A percentile compares a stretch with the other conserved stretches of the same genome.
Conservation (phyloP, 2,329 filamentous ascomycete genomes). For the Epichloe uncinata region DNA sequence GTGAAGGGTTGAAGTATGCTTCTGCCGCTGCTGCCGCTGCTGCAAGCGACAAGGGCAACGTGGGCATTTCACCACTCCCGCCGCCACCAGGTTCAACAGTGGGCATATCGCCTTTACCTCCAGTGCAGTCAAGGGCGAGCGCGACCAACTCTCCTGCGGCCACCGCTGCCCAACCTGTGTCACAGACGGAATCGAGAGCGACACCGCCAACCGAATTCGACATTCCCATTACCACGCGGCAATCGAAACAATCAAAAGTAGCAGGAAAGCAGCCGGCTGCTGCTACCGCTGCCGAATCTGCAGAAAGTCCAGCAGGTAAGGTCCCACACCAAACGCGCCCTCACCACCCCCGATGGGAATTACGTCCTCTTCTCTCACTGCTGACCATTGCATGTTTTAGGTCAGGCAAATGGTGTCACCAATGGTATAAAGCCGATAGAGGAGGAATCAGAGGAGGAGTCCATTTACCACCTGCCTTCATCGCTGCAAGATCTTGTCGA, state of each 20-base stretch:
- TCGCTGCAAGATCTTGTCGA: conserved; percentile 83
- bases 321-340: background rate
- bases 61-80: conserved; percentile 86
- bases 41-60: conserved; percentile 72
- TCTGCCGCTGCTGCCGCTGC: conserved; percentile 91
- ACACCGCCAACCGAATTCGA: conserved; percentile 12
- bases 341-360: background rate
- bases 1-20: conserved; percentile 90
- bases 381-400: conserved; percentile 1
- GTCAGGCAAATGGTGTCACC: conserved; percentile 36
- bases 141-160: conserved; percentile 41
- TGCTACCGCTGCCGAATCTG: conserved; percentile 22
- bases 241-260: conserved; percentile 27
- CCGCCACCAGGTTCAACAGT: conserved; percentile 60
- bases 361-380: background rate
- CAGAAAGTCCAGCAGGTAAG: conserved; percentile 33
- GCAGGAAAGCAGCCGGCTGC: conserved; percentile 30
- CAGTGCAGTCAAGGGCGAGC: conserved; percentile 40
- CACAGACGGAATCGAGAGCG: conserved; percentile 11
- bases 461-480: conserved; percentile 82
- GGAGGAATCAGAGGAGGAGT: conserved; percentile 50
- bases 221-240: conserved; percentile 15
- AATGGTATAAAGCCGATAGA: conserved; percentile 37
- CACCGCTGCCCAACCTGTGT: conserved; percentile 32
- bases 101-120: conserved; percentile 34